phyloP scores from a whole-genome alignment of 345 rosid genomes.

The Eucalyptus microcorys region DNA sequence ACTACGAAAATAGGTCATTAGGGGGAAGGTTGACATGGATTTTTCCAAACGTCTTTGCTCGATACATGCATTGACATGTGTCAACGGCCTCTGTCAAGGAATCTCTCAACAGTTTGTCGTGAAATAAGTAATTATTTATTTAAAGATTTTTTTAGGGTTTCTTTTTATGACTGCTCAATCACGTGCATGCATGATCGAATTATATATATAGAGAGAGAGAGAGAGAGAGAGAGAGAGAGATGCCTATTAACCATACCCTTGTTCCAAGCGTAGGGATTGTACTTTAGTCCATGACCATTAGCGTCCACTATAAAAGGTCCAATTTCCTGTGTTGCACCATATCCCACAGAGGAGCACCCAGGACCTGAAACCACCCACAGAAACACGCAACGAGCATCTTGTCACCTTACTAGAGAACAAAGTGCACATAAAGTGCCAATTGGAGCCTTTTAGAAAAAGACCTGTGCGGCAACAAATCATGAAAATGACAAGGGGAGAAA shows the following conservation, averaged over 20 bases:
- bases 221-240: background rate
- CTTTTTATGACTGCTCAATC: background rate
- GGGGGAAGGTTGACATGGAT: background rate
- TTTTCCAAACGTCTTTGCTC: background rate
- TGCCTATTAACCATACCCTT: slow-evolving; percentile 22
- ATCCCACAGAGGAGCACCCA: slow-evolving; percentile 95
- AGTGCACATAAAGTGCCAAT: background rate
- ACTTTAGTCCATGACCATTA: slow-evolving; percentile 39
- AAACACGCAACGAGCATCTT: slow-evolving; percentile 5
- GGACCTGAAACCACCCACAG: slow-evolving; percentile 43
- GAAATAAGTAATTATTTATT: background rate
- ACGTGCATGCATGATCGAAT: background rate
- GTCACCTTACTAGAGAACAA: slow-evolving; percentile 25
- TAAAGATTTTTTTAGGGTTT: background rate
- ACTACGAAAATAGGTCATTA: background rate
- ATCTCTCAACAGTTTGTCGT: background rate
- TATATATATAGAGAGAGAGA: background rate
- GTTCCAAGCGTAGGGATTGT: slow-evolving; percentile 77
- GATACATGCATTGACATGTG: background rate
- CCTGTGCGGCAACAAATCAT: background rate
- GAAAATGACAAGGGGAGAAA: background rate
- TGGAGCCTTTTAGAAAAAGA: background rate
- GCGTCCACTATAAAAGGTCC: slow-evolving; percentile 86
- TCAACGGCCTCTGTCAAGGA: background rate
- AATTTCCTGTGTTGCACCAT: slow-evolving; percentile 96